Conservation (phyloP, 148 eudicot genomes). For the Silene conica region DNA sequence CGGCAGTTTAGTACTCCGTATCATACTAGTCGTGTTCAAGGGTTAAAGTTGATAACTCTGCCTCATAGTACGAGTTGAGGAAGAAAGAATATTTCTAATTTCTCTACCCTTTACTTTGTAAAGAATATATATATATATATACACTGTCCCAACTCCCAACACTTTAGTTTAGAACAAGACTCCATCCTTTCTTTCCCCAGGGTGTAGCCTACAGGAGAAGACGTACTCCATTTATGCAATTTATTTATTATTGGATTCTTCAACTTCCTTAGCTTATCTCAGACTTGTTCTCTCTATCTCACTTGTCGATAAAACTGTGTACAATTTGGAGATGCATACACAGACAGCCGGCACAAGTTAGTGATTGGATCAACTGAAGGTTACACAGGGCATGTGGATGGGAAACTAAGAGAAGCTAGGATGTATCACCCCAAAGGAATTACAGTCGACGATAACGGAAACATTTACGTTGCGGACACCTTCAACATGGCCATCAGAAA, state of each 20-base stretch:
- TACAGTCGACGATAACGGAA: conserved; percentile 69
- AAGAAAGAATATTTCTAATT: too few relatives aligned
- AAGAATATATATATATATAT: too few relatives aligned
- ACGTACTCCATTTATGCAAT: too few relatives aligned
- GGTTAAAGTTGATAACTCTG: conserved; percentile 16
- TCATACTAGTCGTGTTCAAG: conserved; percentile 13
- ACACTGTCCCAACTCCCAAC: conserved; percentile 11
- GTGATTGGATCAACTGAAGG: conserved; percentile 82
- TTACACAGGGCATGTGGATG: conserved; percentile 79
- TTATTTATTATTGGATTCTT: too few relatives aligned
- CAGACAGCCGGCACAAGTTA: conserved; percentile 80
- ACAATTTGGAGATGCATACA: neutral
- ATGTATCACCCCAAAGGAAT: conserved; percentile 80
- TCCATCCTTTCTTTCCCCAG: conserved; percentile 26
- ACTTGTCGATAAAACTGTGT: too few relatives aligned
- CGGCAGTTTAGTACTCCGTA: neutral
- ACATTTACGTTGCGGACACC: conserved; percentile 81
- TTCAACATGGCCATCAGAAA: conserved; percentile 75
- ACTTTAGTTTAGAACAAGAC: conserved; percentile 53
- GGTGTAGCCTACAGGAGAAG: neutral
- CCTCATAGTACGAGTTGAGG: too few relatives aligned
- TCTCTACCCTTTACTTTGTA: neutral
- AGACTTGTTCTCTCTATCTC: too few relatives aligned
- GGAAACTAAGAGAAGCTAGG: conserved; percentile 75
- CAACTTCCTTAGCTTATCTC: too few relatives aligned